Evolutionary conservation across 2,329 filamentous ascomycete species (phyloP).

Genomic region (Claviceps lovelessii): DNA sequence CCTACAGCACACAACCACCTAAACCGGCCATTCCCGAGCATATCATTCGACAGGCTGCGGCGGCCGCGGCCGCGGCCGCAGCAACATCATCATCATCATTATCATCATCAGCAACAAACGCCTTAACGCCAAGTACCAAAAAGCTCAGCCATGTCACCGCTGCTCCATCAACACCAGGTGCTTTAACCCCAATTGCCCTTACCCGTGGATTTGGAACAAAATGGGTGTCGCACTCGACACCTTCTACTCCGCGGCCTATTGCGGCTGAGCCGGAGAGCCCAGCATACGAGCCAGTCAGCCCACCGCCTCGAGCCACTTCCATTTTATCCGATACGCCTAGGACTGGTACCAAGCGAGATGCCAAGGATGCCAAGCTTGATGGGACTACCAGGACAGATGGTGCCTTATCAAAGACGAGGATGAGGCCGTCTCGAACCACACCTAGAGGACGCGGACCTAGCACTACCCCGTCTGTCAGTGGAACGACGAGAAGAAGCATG

Average conservation of each 20-base stretch:
- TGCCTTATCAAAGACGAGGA: slow-evolving; percentile 17
- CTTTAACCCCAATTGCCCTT: slow-evolving; percentile 15
- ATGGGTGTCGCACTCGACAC: slow-evolving; percentile 43
- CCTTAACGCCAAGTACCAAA: slow-evolving; percentile 15
- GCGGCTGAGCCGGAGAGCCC: slow-evolving; percentile 33
- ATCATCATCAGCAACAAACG: slow-evolving; percentile 9
- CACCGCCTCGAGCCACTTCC: slow-evolving; percentile 27
- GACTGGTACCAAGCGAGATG: slow-evolving; percentile 18
- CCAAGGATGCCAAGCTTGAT: slow-evolving; percentile 7
- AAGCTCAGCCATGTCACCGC: slow-evolving; percentile 17
- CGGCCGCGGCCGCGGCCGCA: slow-evolving; percentile 12
- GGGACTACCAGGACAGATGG: slow-evolving; percentile 10
- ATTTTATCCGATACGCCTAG: slow-evolving; percentile 21
- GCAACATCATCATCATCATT: slow-evolving; percentile 7
- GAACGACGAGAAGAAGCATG: slow-evolving; percentile 27
- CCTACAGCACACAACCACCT: slow-evolving; percentile 19
- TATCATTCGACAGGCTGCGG: slow-evolving; percentile 25
- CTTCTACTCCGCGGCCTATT: slow-evolving; percentile 38
- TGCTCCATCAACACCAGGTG: slow-evolving; percentile 22
- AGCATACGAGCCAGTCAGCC: slow-evolving; percentile 44
- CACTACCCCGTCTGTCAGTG: slow-evolving; percentile 21
- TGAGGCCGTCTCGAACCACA: slow-evolving; percentile 22
- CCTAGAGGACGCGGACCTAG: slow-evolving; percentile 22
- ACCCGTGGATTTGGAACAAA: slow-evolving; percentile 35
- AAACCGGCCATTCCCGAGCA: slow-evolving; percentile 27